Conservation (phyloP, 2,329 filamentous ascomycete species). For the Pyrenochaeta sp. region DNA sequence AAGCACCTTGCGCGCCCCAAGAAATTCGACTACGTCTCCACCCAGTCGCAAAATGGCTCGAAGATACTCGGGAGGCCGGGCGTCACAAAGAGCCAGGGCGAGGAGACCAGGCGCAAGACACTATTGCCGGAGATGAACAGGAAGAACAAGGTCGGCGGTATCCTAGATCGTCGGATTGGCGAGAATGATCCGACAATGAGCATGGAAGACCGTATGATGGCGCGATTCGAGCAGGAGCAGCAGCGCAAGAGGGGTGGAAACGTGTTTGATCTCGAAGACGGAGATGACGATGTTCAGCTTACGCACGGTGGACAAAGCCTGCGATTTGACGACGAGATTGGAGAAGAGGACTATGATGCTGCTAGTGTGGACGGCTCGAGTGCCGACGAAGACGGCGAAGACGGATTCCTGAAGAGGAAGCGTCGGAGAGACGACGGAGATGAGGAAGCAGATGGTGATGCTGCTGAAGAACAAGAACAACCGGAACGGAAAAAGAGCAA, state of each 20-base stretch:
- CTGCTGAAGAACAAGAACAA: slow-evolving; percentile 57
- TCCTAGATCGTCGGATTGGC: slow-evolving; percentile 91
- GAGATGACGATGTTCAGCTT: slow-evolving; percentile 72
- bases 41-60: slow-evolving; percentile 61
- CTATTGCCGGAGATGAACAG: slow-evolving; percentile 88
- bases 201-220: slow-evolving; percentile 88
- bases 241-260: slow-evolving; percentile 79
- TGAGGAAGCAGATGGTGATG: slow-evolving; percentile 47
- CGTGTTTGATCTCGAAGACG: slow-evolving; percentile 90
- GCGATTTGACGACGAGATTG: slow-evolving; percentile 63
- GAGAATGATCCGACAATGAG: slow-evolving; percentile 95
- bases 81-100: slow-evolving; percentile 82
- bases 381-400: slow-evolving; percentile 48
- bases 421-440: slow-evolving; percentile 57
- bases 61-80: slow-evolving; percentile 77
- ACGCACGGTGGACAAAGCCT: slow-evolving; percentile 86
- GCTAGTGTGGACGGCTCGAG: slow-evolving; percentile 68
- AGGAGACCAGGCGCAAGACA: slow-evolving; percentile 85
- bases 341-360: slow-evolving; percentile 78
- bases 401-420: slow-evolving; percentile 51
- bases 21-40: slow-evolving; percentile 85
- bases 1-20: slow-evolving; percentile 78
- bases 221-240: slow-evolving; percentile 89
- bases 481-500: slow-evolving; percentile 92
- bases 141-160: slow-evolving; percentile 88